Evolutionary conservation across 2,329 filamentous ascomycete genomes (phyloP).

Genomic region (Penicillium janthinellum): DNA sequence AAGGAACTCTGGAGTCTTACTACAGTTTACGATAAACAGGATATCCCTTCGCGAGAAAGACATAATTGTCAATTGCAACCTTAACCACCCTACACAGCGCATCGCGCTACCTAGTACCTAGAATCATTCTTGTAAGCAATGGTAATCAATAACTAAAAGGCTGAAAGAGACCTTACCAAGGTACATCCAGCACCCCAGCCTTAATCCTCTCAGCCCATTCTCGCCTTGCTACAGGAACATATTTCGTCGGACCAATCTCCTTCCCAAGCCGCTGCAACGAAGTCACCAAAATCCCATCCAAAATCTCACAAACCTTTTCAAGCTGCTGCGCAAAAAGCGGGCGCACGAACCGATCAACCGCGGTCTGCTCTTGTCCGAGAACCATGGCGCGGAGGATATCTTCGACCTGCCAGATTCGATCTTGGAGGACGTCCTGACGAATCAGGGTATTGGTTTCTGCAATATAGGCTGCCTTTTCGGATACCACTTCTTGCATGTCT

Average conservation of each 20-base stretch:
- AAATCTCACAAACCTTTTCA: not conserved
- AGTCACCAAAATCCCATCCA: not conserved
- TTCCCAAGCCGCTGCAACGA: not conserved
- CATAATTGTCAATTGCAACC: not conserved
- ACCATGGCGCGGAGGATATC: not conserved
- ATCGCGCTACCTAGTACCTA: not conserved
- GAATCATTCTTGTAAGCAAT: not conserved
- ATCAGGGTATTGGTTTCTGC: not conserved
- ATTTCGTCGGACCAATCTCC: not conserved
- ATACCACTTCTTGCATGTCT: not conserved
- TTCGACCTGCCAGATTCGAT: not conserved
- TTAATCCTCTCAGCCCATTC: not conserved
- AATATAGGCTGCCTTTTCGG: not conserved
- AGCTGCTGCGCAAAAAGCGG: not conserved
- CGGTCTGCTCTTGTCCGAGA: not conserved
- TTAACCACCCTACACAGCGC: not conserved
- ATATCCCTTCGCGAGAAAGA: not conserved
- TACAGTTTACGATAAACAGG: not conserved
- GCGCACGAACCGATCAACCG: not conserved
- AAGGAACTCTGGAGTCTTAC: not conserved
- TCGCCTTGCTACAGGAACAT: not conserved
- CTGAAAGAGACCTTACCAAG: not conserved
- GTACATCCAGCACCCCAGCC: not conserved
- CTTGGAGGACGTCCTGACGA: not conserved
- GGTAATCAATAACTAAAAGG: too few relatives aligned